Evolutionary conservation across 108 stramenopile genomes (phyloP), one percentile per base, ranked within the genome.

Genomic region (Cyclotella distinguenda): DNA sequence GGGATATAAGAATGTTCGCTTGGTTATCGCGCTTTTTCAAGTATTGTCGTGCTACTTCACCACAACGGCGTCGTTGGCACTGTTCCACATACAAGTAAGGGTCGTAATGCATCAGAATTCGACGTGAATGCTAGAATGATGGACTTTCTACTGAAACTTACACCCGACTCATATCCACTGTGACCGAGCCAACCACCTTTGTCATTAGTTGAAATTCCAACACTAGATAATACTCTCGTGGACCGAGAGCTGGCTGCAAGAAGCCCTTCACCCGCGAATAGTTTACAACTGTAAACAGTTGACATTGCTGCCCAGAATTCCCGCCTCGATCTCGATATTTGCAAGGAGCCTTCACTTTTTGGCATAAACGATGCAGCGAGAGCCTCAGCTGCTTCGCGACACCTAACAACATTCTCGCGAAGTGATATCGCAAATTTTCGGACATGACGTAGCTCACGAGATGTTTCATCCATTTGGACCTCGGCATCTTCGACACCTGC

Each of bases 391-490:
- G 88, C 81, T 66, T 89, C 82, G 11, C 60, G 44, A 61, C 91
- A 93, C 46, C 82, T 66, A 27, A 66, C 63, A 21, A 89, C 62
- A 55, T 83, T 73, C 49, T 93, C 87, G 15, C 86, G 74, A 12
- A 93, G 69, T 40, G 80, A 77, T 32, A 86, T 85, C 16, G 91
- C 88, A 66, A 81, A 81, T 59, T 88, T 88, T 11, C 85, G 74
- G 13, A 93, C 84, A 54, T 82, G 57, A 23, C 86, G 73, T 42
- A 93, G 67, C 44, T 89, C 88, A 42, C 85, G 74, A 23, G 91
- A 85, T 30, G 87, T 86, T 67, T 88, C 88, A 72, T 89, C 85
- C 45, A 89, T 78, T 42, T 79, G 82, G 3, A 93, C 85, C 45
- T 83, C 84, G 36, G 86, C 82, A 77, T 93, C 88, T 51, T 63